Base-by-base conservation (phyloP, 108 stramenopile species). In the Discostella stelligeroides region DNA sequence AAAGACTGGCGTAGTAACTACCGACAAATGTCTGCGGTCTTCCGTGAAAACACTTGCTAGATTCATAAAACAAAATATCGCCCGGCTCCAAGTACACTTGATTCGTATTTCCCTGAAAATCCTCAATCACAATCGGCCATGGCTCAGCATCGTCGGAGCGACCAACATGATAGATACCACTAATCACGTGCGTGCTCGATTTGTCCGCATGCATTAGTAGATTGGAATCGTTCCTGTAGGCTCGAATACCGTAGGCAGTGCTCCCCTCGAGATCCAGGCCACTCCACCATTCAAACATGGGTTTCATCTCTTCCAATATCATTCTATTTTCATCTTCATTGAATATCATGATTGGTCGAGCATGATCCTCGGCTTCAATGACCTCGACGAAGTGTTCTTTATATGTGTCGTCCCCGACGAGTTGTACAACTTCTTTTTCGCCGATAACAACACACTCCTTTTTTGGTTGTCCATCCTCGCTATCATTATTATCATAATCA, bases 171-270 rank as follows among this genome's bases (percentile, higher is more conserved):
- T 88, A 82, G 51, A 96, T 96, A 40, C 80, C 87, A n/a, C 80
- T 79, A 24, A 96, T 88, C 24, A 94, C 81, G 65, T 96, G 92
- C 9, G 89, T 94, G 27, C 66, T 63, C 12, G 86, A 34, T 64
- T 87, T 89, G 69, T 94, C 95, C 15, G 86, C 73, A 53, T 96
- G 95, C 89, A 96, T 90, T 37, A 72, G 70, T 30, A 96, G 60
- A 43, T 65, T 75, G 14, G 87, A 85, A 54, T 91, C 75, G 64
- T 90, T 89, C 50, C 80, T 79, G 65, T 96, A 96, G 47, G 88
- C 73, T 10, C 91, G 85, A 46, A 93, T 81, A 14, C 92, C 94
- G 67, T 92, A 92, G 12, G 89, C 88, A 11, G 40, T 60, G 20
- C 76, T 78, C 23, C 84, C 84, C 8, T 61, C 70, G 65, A 95